Conservation (phyloP, 2,329 filamentous ascomycete genomes). For the Penicillium sp. region DNA sequence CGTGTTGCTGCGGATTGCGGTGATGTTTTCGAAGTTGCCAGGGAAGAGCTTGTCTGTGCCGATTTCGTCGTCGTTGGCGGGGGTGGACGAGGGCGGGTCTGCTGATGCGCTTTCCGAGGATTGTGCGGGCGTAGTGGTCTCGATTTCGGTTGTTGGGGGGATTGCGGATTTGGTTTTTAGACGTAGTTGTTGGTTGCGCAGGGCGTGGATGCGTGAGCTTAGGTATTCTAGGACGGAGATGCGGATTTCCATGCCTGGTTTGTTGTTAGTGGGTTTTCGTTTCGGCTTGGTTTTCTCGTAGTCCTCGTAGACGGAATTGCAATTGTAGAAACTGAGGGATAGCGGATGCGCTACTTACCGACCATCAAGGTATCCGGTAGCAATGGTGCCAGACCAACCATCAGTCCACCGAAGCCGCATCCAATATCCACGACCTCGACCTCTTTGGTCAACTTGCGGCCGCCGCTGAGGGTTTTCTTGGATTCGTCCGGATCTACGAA, state of each 20-base stretch:
- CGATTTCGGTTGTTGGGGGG: constrained; percentile 7
- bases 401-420: constrained; percentile 88
- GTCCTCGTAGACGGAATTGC: neutral
- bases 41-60: constrained; percentile 27
- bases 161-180: constrained; percentile 19
- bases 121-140: neutral
- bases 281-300: no score
- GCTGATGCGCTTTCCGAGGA: neutral
- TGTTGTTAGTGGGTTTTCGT: neutral
- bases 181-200: constrained; percentile 53
- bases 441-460: constrained; percentile 56
- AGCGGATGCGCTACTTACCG: constrained; percentile 51
- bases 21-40: constrained; percentile 73
- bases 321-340: neutral
- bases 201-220: constrained; percentile 76
- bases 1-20: constrained; percentile 84
- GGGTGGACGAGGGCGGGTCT: neutral
- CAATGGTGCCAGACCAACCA: constrained; percentile 77
- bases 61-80: constrained; percentile 18
- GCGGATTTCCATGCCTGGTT: constrained; percentile 84
- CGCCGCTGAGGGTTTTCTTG: constrained; percentile 32
- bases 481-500: constrained; percentile 51
- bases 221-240: constrained; percentile 87
- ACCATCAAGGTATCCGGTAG: constrained; percentile 79
- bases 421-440: constrained; percentile 96